phyloP scores from a whole-genome alignment of 495 filamentous ascomycete genomes.

The Amorphotheca resinae region DNA sequence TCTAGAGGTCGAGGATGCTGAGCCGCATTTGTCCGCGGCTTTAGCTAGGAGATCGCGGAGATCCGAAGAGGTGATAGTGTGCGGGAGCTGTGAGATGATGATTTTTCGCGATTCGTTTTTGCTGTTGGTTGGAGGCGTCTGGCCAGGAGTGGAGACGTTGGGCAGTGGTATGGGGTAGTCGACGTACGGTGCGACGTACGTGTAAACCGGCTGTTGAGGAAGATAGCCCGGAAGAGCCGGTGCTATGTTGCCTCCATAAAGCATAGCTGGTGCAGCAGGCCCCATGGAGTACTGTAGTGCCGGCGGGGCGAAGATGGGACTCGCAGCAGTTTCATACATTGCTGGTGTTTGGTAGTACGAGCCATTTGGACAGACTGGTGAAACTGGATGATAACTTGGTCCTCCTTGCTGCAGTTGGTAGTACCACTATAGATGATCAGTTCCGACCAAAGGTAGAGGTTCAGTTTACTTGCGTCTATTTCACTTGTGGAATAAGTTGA shows the following conservation, averaged over 20 bases:
- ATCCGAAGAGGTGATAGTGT: neutral
- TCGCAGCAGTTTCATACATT: neutral
- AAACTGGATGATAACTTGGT: conserved; percentile 1
- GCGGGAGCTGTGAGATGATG: conserved; percentile 11
- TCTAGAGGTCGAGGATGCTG: neutral
- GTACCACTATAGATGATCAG: neutral
- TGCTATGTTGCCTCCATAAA: conserved; percentile 9
- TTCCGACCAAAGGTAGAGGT: neutral
- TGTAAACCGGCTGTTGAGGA: neutral
- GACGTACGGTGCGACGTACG: neutral
- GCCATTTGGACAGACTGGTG: neutral
- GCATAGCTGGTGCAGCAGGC: neutral
- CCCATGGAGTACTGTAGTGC: neutral
- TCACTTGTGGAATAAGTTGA: neutral
- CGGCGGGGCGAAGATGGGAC: neutral
- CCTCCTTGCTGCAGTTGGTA: neutral
- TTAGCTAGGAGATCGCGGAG: conserved; percentile 1
- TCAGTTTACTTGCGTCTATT: neutral
- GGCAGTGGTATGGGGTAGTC: neutral
- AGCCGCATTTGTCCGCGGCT: neutral
- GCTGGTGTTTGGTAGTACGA: neutral
- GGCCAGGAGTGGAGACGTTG: neutral
- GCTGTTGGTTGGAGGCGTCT: neutral
- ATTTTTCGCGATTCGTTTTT: conserved; percentile 13
- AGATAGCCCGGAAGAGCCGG: conserved; percentile 1